Evolutionary conservation across 768 basidiomycete species (phyloP), one percentile per base, ranked within the genome.

Genomic region (Amylocystis lapponica): DNA sequence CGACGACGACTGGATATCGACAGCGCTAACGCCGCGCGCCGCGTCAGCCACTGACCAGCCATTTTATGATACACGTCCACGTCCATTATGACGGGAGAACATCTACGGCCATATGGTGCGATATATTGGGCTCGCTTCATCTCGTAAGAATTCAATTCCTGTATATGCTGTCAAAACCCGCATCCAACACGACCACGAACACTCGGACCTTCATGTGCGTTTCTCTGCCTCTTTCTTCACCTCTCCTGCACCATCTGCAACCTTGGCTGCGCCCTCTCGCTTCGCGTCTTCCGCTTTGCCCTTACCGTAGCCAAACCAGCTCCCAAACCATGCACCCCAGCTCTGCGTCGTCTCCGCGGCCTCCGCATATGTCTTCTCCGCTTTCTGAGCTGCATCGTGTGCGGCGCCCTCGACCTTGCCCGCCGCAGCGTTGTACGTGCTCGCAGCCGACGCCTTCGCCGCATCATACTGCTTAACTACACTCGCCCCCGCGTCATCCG

Each of bases 221-320:
- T 56, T 61, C 32, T 47, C 50, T 5, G 56, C 58, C 58, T 55
- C 57, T 45, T 56, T 51, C 50, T 60, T 58, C 23, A 60, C 61
- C 47, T 60, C 53, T 35, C 51, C 51, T 6, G 64, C 62, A 3
- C 52, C 53, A 32, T 59, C 55, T 4, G 53, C 54, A 9, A 61
- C 56, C 44, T 60, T 53, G 29, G 50, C 45, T 3, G 60, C 57
- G 12, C 43, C 58, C 38, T 57, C 53, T 22, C 50, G 50, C 56
- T 63, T 59, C 13, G 53, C 38, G 14, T 63, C 57, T 13, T 61
- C 59, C 7, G 57, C 52, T 50, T 63, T 68, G 26, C 52, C 52
- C 37, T 64, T 50, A 19, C 67, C 69, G 55, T 67, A 69, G 12
- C 67, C 61, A 20, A 71, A 70, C 66, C 67, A 67, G 36, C 61